These are phyloP conservation scores for Phanerodontia chrysosporium DNA, from an alignment of 768 basidiomycete species.

Conservation along the genomic window DNA sequence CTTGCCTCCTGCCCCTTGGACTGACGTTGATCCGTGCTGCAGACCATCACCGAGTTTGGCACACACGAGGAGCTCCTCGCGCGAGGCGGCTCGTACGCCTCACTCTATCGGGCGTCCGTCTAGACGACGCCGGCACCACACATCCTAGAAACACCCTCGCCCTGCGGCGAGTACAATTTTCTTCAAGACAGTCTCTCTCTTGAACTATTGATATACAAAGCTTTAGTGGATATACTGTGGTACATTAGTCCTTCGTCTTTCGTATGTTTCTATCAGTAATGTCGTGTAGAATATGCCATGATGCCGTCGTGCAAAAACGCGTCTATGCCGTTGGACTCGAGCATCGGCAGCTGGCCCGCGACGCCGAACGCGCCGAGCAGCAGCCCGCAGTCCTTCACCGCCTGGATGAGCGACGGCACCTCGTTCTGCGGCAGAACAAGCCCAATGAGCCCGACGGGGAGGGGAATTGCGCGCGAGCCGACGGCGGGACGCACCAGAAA, in stretches of 20 bases:
- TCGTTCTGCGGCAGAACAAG: constrained; percentile 48
- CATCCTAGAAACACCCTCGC: too few relatives aligned
- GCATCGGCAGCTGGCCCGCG: constrained; percentile 34
- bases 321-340: constrained; percentile 53
- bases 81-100: constrained; percentile 60
- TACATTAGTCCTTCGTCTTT: constrained; percentile 11
- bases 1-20: too few relatives aligned
- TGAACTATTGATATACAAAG: background rate
- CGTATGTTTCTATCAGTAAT: constrained; percentile 10
- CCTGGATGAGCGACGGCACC: constrained; percentile 86
- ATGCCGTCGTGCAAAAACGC: constrained; percentile 63
- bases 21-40: too few relatives aligned
- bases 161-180: too few relatives aligned
- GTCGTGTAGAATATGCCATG: constrained; percentile 55
- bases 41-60: constrained; percentile 77
- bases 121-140: too few relatives aligned
- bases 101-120: constrained; percentile 66
- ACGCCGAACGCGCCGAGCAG: constrained; percentile 82
- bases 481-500: constrained; percentile 59
- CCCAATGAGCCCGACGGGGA: background rate
- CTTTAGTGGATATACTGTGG: constrained; percentile 7
- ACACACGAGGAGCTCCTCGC: constrained; percentile 63
- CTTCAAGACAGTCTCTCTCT: too few relatives aligned
- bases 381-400: constrained; percentile 84
- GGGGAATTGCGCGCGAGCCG: background rate